These are phyloP conservation scores for Gastrolobium villosum DNA, from an alignment of 306 rosid genomes.

Conservation along the genomic window DNA sequence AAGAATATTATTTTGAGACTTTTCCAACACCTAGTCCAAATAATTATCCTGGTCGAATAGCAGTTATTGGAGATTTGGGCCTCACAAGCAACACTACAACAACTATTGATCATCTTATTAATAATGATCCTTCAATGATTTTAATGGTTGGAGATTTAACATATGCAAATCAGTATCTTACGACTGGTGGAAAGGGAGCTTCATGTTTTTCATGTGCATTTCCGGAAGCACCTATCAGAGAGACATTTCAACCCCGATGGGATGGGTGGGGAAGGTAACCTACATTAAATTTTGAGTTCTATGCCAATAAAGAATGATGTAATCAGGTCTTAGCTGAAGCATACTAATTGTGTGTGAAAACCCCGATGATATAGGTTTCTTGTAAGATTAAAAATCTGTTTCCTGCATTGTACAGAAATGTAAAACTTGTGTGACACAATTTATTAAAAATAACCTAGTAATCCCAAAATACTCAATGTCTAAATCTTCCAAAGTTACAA, in stretches of 20 bases:
- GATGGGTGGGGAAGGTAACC: slow-evolving; percentile 98
- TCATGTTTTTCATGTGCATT: slow-evolving; percentile 84
- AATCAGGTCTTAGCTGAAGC: slow-evolving; percentile 14
- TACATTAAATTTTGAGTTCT: slow-evolving; percentile 1
- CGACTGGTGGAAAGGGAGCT: slow-evolving; percentile 93
- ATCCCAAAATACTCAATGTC: neutral
- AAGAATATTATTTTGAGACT: slow-evolving; percentile 74
- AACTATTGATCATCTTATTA: slow-evolving; percentile 77
- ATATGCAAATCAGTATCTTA: slow-evolving; percentile 87
- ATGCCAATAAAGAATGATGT: neutral
- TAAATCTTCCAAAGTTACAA: neutral
- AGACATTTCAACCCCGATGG: slow-evolving; percentile 96
- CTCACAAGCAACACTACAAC: slow-evolving; percentile 86
- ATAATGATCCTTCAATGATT: slow-evolving; percentile 90
- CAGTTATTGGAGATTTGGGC: slow-evolving; percentile 90
- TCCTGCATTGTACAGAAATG: slow-evolving; percentile 16
- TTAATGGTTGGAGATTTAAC: slow-evolving; percentile 82
- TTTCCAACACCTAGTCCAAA: slow-evolving; percentile 61
- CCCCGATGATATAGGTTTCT: neutral
- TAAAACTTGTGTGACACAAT: neutral
- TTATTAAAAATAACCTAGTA: neutral
- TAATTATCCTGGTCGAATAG: slow-evolving; percentile 74
- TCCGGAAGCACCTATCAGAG: slow-evolving; percentile 91
- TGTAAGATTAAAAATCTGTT: neutral
- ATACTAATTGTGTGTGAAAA: neutral